These are phyloP conservation scores for Opeltia flavorubescens DNA, from an alignment of 495 filamentous ascomycete genomes.

Conservation along the genomic window DNA sequence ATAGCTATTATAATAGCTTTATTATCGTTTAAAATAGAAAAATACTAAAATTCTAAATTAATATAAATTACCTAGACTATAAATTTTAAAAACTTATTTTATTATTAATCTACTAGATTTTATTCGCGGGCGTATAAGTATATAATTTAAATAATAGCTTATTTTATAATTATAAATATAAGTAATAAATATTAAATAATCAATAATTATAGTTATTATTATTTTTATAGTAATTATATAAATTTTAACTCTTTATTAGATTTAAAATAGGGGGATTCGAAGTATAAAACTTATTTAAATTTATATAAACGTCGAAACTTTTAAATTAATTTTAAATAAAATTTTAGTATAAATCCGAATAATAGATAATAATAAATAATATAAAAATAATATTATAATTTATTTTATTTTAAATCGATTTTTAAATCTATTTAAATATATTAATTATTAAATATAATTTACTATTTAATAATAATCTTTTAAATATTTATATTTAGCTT, in stretches of 20 bases:
- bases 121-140: too few species aligned
- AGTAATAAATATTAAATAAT: too few species aligned
- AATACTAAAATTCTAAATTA: neutral
- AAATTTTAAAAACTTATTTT: neutral
- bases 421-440: slow-evolving; percentile 41
- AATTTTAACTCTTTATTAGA: slow-evolving; percentile 92
- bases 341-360: slow-evolving; percentile 74
- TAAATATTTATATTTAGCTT: slow-evolving; percentile 21
- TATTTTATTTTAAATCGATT: slow-evolving; percentile 74
- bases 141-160: too few species aligned
- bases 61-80: too few species aligned
- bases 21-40: neutral
- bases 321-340: slow-evolving; percentile 72
- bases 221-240: too few species aligned
- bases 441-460: slow-evolving; percentile 30
- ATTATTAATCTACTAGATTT: neutral
- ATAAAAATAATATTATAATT: slow-evolving; percentile 94
- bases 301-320: slow-evolving; percentile 80
- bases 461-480: slow-evolving; percentile 20
- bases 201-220: too few species aligned
- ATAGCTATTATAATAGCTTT: neutral
- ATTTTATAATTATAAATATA: too few species aligned
- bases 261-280: slow-evolving; percentile 91
- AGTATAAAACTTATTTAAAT: slow-evolving; percentile 99
- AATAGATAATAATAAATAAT: slow-evolving; percentile 96